phyloP scores from a whole-genome alignment of 2,329 filamentous ascomycete genomes.

The Epichloe aotearoae region DNA sequence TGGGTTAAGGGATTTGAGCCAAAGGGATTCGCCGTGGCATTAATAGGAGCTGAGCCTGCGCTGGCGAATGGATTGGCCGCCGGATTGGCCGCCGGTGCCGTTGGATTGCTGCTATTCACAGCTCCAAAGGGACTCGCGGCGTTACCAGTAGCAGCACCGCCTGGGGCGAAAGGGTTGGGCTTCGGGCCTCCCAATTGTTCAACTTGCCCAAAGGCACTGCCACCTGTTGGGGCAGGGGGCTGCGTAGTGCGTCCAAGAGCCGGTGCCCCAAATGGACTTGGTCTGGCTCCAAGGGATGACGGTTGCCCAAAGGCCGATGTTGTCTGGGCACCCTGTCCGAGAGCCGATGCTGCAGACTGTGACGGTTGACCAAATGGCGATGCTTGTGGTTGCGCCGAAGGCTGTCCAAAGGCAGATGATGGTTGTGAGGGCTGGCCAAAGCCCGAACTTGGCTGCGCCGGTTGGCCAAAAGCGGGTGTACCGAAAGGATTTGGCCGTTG shows the following conservation, averaged over 20 bases:
- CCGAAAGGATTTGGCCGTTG: slow-evolving; percentile 23
- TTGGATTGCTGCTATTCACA: slow-evolving; percentile 9
- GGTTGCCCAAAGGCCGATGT: slow-evolving; percentile 28
- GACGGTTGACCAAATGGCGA: slow-evolving; percentile 29
- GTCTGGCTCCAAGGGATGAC: slow-evolving; percentile 18
- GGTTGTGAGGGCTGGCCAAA: slow-evolving; percentile 15
- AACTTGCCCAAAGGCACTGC: slow-evolving; percentile 20
- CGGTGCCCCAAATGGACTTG: slow-evolving; percentile 22
- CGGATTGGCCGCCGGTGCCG: slow-evolving; percentile 9
- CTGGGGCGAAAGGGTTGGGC: slow-evolving; percentile 23
- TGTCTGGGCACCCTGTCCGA: slow-evolving; percentile 27
- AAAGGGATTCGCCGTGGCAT: slow-evolving; percentile 15
- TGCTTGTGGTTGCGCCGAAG: slow-evolving; percentile 15
- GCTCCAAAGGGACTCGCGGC: slow-evolving; percentile 14
- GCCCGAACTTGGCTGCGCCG: slow-evolving; percentile 17
- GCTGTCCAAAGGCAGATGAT: slow-evolving; percentile 29
- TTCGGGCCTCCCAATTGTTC: slow-evolving; percentile 24
- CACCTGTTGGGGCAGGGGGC: background rate
- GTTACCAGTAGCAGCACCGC: slow-evolving; percentile 7
- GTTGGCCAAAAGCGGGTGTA: slow-evolving; percentile 21
- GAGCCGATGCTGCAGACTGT: slow-evolving; percentile 21
- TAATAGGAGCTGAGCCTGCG: background rate
- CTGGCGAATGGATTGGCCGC: slow-evolving; percentile 16
- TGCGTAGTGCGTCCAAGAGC: slow-evolving; percentile 24
- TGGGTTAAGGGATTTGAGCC: slow-evolving; percentile 6